Evolutionary conservation across 805 yeast genomes (phyloP).

Genomic region (Teunomyces pallodes): DNA sequence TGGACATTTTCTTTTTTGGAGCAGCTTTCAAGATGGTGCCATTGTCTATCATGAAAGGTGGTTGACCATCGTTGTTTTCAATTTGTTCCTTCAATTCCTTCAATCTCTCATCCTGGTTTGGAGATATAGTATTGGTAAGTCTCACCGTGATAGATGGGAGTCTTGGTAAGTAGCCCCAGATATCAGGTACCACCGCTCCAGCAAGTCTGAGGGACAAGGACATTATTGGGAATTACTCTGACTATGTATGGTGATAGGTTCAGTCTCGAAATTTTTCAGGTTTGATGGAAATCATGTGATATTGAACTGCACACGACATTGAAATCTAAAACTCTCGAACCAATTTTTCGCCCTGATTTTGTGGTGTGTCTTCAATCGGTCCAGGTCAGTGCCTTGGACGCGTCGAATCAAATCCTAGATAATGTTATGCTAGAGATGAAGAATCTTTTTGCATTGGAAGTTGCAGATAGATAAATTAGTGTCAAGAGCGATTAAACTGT

Average conservation of each 20-base stretch:
- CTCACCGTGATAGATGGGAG: slow-evolving; percentile 8
- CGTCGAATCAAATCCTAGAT: too few species aligned
- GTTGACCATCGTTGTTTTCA: slow-evolving; percentile 29
- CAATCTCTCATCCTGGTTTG: slow-evolving; percentile 22
- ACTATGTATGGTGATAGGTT: neutral
- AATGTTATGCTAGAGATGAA: too few species aligned
- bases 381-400: too few species aligned
- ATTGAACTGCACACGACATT: neutral
- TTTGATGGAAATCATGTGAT: slow-evolving; percentile 4
- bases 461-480: too few species aligned
- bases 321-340: neutral
- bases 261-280: slow-evolving; percentile 1
- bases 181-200: slow-evolving; percentile 8
- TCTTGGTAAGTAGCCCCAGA: slow-evolving; percentile 10
- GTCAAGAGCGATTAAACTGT: too few species aligned
- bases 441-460: too few species aligned
- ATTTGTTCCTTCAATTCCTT: slow-evolving; percentile 40
- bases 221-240: slow-evolving; percentile 11
- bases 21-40: slow-evolving; percentile 79
- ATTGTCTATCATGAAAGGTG: slow-evolving; percentile 51
- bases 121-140: neutral
- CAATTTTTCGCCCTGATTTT: neutral
- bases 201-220: slow-evolving; percentile 23
- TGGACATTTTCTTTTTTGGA: slow-evolving; percentile 91
- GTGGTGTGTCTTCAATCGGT: neutral